Conservation (phyloP, 1,284 basidiomycete genomes). For the Schizopora paradoxa region DNA sequence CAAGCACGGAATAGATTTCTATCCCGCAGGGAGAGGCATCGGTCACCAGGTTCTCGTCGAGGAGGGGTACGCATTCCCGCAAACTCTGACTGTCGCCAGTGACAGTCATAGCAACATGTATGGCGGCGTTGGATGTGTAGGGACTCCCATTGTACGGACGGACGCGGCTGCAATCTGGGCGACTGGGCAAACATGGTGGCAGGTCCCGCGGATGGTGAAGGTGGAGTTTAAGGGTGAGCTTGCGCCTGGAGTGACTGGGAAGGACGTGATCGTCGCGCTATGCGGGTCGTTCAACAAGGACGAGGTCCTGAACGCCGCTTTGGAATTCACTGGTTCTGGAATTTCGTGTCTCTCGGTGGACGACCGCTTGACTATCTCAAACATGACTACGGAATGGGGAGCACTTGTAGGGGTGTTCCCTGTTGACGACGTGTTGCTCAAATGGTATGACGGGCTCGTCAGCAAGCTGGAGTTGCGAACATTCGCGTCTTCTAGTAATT, state of each 20-base stretch:
- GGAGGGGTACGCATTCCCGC: conserved; percentile 93
- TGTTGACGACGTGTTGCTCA: conserved; percentile 75
- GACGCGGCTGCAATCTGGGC: conserved; percentile 97
- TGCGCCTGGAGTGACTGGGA: conserved; percentile 89
- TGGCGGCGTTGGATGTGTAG: conserved; percentile 94
- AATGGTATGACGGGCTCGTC: conserved; percentile 86
- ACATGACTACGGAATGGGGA: conserved; percentile 99
- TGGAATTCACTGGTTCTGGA: conserved; percentile 96
- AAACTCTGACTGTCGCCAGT: conserved; percentile 90
- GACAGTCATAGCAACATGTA: conserved; percentile 99
- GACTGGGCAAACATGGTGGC: conserved; percentile 99
- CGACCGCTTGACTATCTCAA: conserved; percentile 91
- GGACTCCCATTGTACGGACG: conserved; percentile 93
- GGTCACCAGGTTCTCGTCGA: conserved; percentile 95
- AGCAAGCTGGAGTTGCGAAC: conserved; percentile 76
- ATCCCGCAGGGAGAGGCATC: conserved; percentile 97
- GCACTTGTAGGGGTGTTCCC: conserved; percentile 96
- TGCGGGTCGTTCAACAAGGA: conserved; percentile 97
- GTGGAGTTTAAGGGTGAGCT: conserved; percentile 87
- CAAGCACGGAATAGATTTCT: conserved; percentile 87
- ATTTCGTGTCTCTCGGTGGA: conserved; percentile 80
- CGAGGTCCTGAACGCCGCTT: conserved; percentile 96
- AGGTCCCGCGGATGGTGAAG: conserved; percentile 94
- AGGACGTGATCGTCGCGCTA: conserved; percentile 97
- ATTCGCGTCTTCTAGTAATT: conserved; percentile 51